phyloP scores from a whole-genome alignment of 345 rosid genomes.

The Rhodamnia argentea region DNA sequence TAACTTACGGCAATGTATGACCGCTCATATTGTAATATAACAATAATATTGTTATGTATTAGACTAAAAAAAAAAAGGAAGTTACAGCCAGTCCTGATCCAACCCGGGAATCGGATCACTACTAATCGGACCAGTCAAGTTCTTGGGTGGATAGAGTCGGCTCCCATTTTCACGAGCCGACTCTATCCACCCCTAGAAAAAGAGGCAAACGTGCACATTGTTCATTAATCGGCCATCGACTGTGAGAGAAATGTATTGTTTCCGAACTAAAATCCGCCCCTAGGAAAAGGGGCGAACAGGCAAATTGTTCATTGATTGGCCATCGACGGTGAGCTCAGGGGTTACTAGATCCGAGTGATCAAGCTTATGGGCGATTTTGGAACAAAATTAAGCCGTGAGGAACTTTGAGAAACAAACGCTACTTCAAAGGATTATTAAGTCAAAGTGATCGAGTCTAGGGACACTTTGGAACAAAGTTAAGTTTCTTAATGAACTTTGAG shows the following conservation, averaged over 20 bases:
- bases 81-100: accelerated
- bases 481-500: not conserved
- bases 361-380: not conserved
- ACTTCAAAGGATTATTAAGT: not conserved
- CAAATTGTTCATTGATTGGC: not conserved
- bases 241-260: not conserved
- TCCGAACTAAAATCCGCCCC: not conserved
- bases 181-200: too few species aligned
- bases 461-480: not conserved
- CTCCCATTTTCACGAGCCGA: not conserved
- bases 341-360: not conserved
- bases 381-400: not conserved
- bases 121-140: accelerated
- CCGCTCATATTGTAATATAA: not conserved
- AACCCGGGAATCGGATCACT: accelerated
- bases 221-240: too few species aligned
- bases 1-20: not conserved
- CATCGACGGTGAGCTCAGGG: not conserved
- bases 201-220: too few species aligned
- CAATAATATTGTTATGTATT: not conserved
- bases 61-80: not conserved
- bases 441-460: not conserved
- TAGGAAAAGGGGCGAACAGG: not conserved
- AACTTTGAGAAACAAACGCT: not conserved
- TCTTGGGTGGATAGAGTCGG: accelerated